Percentiles rank a stretch among this genome's conserved stretches.
phyloP scores from a whole-genome alignment of 306 rosid species.

The Potentilla sterilis region DNA sequence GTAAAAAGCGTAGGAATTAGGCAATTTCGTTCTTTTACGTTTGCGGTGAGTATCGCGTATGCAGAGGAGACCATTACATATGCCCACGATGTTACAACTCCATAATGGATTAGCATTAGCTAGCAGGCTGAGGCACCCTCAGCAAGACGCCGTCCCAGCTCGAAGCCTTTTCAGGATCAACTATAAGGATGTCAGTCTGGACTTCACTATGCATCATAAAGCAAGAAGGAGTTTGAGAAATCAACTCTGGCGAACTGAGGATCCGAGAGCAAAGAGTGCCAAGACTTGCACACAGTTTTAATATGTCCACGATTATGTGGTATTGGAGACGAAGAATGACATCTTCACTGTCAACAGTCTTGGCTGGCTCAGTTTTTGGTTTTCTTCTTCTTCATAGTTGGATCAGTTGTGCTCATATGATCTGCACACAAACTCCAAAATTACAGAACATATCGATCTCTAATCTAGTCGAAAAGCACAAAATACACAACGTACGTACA shows the following conservation, averaged over 20 bases:
- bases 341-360: neutral
- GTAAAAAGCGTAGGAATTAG: too few relatives aligned
- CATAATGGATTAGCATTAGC: neutral
- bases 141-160: neutral
- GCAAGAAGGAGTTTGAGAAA: neutral
- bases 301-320: neutral
- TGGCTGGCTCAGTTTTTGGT: too few relatives aligned
- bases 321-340: neutral
- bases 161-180: neutral
- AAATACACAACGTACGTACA: too few relatives aligned
- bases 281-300: neutral
- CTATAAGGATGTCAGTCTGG: too few relatives aligned
- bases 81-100: neutral
- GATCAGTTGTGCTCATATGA: too few relatives aligned
- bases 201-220: neutral
- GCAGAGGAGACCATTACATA: neutral
- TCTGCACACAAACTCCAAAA: too few relatives aligned
- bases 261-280: neutral
- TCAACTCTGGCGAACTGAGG: neutral
- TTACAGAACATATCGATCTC: too few relatives aligned
- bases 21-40: neutral
- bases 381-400: too few relatives aligned
- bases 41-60: neutral
- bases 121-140: neutral
- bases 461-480: too few relatives aligned